Conservation (phyloP, 2,329 filamentous ascomycete species). For the Ophiosphaerella herpotricha region DNA sequence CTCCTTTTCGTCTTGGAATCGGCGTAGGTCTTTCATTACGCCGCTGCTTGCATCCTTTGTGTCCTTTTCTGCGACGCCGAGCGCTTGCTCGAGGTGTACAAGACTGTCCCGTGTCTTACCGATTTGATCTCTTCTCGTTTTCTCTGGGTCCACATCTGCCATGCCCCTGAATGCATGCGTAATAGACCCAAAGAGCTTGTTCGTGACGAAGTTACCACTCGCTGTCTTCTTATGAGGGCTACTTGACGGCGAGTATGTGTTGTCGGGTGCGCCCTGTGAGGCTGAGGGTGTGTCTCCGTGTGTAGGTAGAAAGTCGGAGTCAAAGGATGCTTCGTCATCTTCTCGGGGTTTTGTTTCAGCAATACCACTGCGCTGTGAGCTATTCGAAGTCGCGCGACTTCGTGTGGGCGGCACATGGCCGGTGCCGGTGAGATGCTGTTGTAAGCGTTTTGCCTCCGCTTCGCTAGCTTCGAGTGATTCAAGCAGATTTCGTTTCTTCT, state of each 20-base stretch:
- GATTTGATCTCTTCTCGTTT: constrained; percentile 88
- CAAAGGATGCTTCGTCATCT: constrained; percentile 86
- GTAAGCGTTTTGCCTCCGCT: constrained; percentile 87
- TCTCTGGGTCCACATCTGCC: constrained; percentile 92
- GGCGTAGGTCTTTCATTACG: constrained; percentile 84
- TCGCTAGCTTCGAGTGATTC: constrained; percentile 94
- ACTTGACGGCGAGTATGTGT: constrained; percentile 24
- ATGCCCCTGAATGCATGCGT: constrained; percentile 96
- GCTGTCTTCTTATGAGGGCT: constrained; percentile 74
- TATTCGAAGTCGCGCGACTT: constrained; percentile 68
- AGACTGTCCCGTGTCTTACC: constrained; percentile 93
- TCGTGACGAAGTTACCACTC: constrained; percentile 85
- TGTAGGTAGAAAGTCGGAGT: constrained; percentile 93
- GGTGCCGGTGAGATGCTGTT: constrained; percentile 83
- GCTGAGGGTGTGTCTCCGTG: constrained; percentile 74
- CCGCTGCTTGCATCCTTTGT: constrained; percentile 90
- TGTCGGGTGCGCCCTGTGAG: constrained; percentile 68
- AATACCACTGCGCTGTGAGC: constrained; percentile 50
- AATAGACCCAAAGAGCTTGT: constrained; percentile 89
- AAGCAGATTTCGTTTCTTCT: constrained; percentile 80
- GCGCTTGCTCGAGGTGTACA: constrained; percentile 80
- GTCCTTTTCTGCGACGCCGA: constrained; percentile 85
- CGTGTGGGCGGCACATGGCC: constrained; percentile 65
- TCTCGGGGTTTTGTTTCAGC: constrained; percentile 49
- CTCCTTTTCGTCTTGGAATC: constrained; percentile 95